These are phyloP conservation scores for Talaromyces verruculosus DNA, from an alignment of 2,329 filamentous ascomycete genomes.

Conservation along the genomic window DNA sequence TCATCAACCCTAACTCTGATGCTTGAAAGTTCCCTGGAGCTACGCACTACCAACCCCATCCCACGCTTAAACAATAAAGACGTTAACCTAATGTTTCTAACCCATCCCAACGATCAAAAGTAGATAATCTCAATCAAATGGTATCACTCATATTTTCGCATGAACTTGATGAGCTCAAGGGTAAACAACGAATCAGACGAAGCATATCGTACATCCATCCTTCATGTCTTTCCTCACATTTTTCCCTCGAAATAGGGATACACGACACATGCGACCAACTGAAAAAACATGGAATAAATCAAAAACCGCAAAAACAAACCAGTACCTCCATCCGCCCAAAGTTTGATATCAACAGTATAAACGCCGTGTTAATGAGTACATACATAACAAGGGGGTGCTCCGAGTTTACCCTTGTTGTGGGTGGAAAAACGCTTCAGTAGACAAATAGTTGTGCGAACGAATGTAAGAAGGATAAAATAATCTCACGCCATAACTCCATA, in stretches of 20 bases:
- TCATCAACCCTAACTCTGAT: no score
- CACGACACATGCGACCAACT: background rate
- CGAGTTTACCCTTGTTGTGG: background rate
- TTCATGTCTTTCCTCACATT: background rate
- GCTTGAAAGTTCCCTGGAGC: no score
- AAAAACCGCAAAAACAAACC: background rate
- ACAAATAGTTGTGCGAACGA: constrained; percentile 7
- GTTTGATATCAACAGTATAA: constrained; percentile 14
- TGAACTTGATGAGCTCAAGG: background rate
- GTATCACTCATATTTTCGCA: constrained; percentile 6
- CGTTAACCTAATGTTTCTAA: no score
- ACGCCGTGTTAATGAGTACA: constrained; percentile 17
- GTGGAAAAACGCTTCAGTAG: constrained; percentile 5
- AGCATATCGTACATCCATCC: constrained; percentile 14
- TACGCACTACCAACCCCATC: no score
- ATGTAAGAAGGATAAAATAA: background rate
- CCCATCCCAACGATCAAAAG: no score
- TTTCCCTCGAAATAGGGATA: background rate
- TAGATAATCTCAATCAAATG: background rate
- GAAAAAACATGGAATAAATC: background rate
- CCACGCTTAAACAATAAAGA: no score
- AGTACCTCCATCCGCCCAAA: background rate
- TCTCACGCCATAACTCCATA: background rate
- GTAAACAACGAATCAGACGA: background rate
- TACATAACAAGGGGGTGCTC: background rate